A percentile compares a stretch with the other conserved stretches of the same genome.
These are phyloP conservation scores for Lentinula aciculospora DNA, from an alignment of 768 basidiomycete species.

Conservation along the genomic window DNA sequence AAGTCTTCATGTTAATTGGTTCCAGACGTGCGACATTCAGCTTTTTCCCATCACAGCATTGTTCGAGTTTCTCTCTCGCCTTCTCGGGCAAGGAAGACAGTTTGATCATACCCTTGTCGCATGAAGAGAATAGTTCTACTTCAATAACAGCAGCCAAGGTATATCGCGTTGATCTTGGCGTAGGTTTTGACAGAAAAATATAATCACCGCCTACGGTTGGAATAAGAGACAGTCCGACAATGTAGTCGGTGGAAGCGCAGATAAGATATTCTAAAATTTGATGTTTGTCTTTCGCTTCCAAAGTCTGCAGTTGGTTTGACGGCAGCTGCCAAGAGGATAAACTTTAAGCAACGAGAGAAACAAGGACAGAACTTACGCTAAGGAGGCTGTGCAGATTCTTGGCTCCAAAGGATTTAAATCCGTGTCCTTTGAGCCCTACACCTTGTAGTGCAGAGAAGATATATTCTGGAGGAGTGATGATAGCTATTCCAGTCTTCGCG, in stretches of 20 bases:
- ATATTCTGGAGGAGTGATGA: neutral
- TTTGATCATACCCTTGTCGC: constrained; percentile 9
- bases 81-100: constrained; percentile 5
- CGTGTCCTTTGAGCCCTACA: neutral
- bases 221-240: constrained; percentile 12
- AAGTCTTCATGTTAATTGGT: constrained; percentile 11
- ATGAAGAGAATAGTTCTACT: constrained; percentile 11
- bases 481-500: neutral
- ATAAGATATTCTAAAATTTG: constrained; percentile 14
- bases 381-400: neutral
- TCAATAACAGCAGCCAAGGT: constrained; percentile 10
- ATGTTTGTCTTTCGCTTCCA: constrained; percentile 6
- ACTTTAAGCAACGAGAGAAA: neutral
- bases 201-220: constrained; percentile 9
- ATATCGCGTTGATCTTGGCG: neutral
- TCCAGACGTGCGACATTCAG: constrained; percentile 6
- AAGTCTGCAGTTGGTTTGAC: neutral
- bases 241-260: constrained; percentile 4
- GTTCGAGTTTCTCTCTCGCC: neutral
- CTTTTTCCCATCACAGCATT: neutral
- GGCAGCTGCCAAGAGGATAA: neutral
- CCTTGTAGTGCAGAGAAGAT: neutral
- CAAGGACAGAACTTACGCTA: neutral
- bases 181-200: constrained; percentile 5
- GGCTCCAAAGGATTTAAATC: neutral